These are phyloP conservation scores for Sicyos baderoa DNA, from an alignment of 306 rosid genomes.

Conservation along the genomic window DNA sequence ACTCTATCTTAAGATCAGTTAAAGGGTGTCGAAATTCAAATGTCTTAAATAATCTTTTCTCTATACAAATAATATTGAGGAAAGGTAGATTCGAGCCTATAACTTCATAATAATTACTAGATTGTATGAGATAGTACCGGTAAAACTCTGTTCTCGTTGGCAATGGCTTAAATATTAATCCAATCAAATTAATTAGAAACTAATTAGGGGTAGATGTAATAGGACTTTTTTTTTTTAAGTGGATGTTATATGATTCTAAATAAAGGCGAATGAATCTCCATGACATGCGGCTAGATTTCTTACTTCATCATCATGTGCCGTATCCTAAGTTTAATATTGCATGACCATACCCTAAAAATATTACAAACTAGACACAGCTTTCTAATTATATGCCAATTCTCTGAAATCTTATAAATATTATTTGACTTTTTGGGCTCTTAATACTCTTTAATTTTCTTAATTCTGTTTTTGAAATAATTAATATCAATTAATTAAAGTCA, in stretches of 20 bases:
- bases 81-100: no score
- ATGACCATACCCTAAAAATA: constrained; percentile 2
- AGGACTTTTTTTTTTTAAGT: no score
- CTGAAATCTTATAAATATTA: constrained; percentile 1
- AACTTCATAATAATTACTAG: no score
- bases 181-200: neutral
- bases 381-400: constrained; percentile 9
- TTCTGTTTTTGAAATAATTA: neutral
- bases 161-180: no score
- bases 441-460: neutral
- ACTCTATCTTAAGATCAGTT: neutral
- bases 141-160: no score
- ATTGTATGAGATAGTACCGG: no score
- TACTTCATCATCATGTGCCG: constrained; percentile 1
- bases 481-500: neutral
- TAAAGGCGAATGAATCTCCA: constrained; percentile 15
- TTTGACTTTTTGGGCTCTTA: neutral
- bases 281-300: constrained; percentile 19
- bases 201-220: no score
- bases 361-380: neutral
- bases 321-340: neutral
- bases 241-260: no score
- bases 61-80: no score
- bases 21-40: neutral
- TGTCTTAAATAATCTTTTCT: neutral